These are phyloP conservation scores for Davidsoniella eucalypti DNA, from an alignment of 2,329 filamentous ascomycete genomes.

Conservation along the genomic window DNA sequence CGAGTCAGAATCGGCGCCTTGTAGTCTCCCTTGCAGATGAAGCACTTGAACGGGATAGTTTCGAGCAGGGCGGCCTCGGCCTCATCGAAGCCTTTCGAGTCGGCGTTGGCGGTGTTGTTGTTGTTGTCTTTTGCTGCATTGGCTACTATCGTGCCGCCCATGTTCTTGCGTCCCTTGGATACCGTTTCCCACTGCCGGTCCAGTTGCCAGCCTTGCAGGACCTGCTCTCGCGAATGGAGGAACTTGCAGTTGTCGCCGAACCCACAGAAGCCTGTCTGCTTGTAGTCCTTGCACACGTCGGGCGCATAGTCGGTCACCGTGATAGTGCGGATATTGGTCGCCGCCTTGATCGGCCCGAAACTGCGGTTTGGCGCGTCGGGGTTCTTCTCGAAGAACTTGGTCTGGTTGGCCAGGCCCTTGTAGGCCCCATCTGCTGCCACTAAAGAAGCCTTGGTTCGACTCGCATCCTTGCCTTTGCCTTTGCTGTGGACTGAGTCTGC, in stretches of 20 bases:
- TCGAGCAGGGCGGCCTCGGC: slow-evolving; percentile 55
- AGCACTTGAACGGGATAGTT: slow-evolving; percentile 76
- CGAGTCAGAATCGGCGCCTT: slow-evolving; percentile 69
- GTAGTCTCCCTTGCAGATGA: slow-evolving; percentile 70
- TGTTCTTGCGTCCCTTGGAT: slow-evolving; percentile 51
- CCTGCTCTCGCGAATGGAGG: slow-evolving; percentile 58
- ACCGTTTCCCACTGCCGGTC: slow-evolving; percentile 86
- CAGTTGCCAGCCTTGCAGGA: slow-evolving; percentile 87
- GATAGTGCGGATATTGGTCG: slow-evolving; percentile 78
- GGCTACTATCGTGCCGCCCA: slow-evolving; percentile 44
- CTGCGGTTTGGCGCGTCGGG: slow-evolving; percentile 51
- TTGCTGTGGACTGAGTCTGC: slow-evolving; percentile 29
- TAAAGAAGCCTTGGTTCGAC: no score
- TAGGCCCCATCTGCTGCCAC: slow-evolving; percentile 40
- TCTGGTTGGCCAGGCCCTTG: slow-evolving; percentile 43
- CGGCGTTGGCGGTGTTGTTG: slow-evolving; percentile 17
- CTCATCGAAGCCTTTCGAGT: slow-evolving; percentile 27
- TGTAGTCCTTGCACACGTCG: slow-evolving; percentile 92
- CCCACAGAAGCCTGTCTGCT: slow-evolving; percentile 55
- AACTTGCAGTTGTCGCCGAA: slow-evolving; percentile 65
- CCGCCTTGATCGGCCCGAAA: slow-evolving; percentile 74
- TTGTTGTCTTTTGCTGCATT: slow-evolving; percentile 34
- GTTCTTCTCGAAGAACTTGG: slow-evolving; percentile 59
- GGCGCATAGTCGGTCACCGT: slow-evolving; percentile 83
- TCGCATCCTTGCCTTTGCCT: no score